Evolutionary conservation across 2,329 filamentous ascomycete genomes (phyloP).

Genomic region (Colletotrichum shisoi): DNA sequence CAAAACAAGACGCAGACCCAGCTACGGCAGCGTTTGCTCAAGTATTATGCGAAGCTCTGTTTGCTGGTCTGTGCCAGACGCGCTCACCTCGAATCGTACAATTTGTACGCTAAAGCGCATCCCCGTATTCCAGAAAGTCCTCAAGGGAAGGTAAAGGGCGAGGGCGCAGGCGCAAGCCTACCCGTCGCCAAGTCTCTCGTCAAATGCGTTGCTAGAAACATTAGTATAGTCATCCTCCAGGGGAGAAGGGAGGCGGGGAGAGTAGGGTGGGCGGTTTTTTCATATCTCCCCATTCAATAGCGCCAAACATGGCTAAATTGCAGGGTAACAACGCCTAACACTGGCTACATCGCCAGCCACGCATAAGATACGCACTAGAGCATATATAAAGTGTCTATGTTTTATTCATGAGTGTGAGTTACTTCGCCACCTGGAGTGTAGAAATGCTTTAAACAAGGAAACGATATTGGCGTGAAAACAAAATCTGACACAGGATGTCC

Average conservation of each 20-base stretch:
- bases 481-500: not conserved
- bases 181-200: not conserved
- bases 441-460: not conserved
- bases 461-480: not conserved
- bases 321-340: too few species aligned
- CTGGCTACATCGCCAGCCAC: too few species aligned
- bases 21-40: not conserved
- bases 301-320: too few species aligned
- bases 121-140: not conserved
- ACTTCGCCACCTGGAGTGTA: too few species aligned
- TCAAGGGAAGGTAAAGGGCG: too few species aligned
- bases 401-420: not conserved
- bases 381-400: not conserved
- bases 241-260: too few species aligned
- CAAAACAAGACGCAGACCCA: not conserved
- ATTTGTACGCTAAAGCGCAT: not conserved
- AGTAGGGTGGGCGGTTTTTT: too few species aligned
- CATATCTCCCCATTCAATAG: too few species aligned
- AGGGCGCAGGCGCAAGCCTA: not conserved
- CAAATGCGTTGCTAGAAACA: not conserved
- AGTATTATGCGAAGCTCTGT: not conserved
- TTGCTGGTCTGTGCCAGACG: not conserved
- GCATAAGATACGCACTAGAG: too few species aligned
- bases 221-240: not conserved
- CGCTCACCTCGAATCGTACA: not conserved